Conservation (phyloP, 2,329 filamentous ascomycete species). For the Trichoderma polysporum region DNA sequence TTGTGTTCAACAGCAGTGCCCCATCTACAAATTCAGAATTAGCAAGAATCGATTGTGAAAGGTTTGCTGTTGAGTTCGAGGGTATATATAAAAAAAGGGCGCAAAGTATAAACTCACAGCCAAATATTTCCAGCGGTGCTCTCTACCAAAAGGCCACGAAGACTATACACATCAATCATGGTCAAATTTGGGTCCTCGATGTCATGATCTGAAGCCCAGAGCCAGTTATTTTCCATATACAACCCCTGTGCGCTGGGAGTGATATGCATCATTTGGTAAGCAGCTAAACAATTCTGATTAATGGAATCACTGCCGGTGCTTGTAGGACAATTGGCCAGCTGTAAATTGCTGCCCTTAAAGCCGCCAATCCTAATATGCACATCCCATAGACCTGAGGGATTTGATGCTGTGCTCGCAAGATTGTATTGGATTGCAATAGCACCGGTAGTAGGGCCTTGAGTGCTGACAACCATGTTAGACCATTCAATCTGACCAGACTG, state of each 20-base stretch:
- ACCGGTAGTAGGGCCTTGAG: conserved; percentile 64
- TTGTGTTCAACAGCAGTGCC: conserved; percentile 28
- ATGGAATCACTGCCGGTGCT: conserved; percentile 31
- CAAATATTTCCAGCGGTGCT: not conserved
- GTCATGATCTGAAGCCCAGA: conserved; percentile 55
- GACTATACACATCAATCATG: conserved; percentile 53
- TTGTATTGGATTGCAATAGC: conserved; percentile 75
- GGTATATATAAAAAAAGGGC: no score
- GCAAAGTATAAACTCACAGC: not conserved
- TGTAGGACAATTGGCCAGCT: conserved; percentile 66
- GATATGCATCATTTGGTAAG: conserved; percentile 46
- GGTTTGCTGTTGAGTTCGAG: no score
- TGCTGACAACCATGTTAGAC: conserved; percentile 70
- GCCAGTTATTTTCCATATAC: conserved; percentile 47
- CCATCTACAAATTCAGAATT: conserved; percentile 5
- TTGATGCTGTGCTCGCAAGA: conserved; percentile 43
- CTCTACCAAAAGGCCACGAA: conserved; percentile 48
- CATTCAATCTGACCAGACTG: conserved; percentile 67
- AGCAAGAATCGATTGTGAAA: no score
- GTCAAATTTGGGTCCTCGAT: conserved; percentile 48
- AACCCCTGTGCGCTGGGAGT: conserved; percentile 40
- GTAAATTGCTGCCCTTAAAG: conserved; percentile 66
- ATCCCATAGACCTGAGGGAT: conserved; percentile 66
- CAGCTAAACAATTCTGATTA: conserved; percentile 40
- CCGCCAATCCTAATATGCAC: conserved; percentile 75